Evolutionary conservation across 2,329 filamentous ascomycete species (phyloP).

Genomic region (Alternaria sp.): DNA sequence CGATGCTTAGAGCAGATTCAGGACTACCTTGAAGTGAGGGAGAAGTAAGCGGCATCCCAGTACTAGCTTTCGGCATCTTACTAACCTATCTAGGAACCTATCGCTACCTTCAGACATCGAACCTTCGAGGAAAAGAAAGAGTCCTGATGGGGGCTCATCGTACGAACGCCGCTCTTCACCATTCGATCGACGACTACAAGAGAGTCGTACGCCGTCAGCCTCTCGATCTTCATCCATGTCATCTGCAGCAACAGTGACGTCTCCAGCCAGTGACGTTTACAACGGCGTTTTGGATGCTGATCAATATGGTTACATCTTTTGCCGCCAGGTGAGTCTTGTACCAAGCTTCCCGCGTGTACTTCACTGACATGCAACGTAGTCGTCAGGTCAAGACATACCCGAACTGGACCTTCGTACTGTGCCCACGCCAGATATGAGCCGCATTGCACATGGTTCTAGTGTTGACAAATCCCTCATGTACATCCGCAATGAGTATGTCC

Average conservation of each 20-base stretch:
- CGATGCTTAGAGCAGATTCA: slow-evolving; percentile 51
- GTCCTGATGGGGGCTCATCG: slow-evolving; percentile 19
- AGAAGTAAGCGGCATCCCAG: slow-evolving; percentile 24
- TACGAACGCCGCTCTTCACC: slow-evolving; percentile 31
- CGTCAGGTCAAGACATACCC: slow-evolving; percentile 22
- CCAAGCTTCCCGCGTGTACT: neutral
- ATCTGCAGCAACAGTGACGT: slow-evolving; percentile 11
- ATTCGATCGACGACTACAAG: slow-evolving; percentile 18
- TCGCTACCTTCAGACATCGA: neutral
- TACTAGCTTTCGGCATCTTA: neutral
- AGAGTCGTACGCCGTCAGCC: slow-evolving; percentile 22
- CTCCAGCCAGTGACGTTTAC: slow-evolving; percentile 38
- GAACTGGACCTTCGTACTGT: slow-evolving; percentile 41
- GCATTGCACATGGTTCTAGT: slow-evolving; percentile 32
- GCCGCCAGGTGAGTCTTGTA: slow-evolving; percentile 39
- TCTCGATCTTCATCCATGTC: slow-evolving; percentile 33
- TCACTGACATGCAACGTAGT: slow-evolving; percentile 8
- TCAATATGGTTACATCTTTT: slow-evolving; percentile 46
- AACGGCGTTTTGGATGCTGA: slow-evolving; percentile 50
- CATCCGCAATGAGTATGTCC: slow-evolving; percentile 50
- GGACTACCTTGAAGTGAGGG: slow-evolving; percentile 47
- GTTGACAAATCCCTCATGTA: slow-evolving; percentile 40
- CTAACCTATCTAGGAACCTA: slow-evolving; percentile 15
- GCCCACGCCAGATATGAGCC: slow-evolving; percentile 47
- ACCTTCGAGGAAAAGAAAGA: slow-evolving; percentile 34